A percentile compares a stretch with the other conserved stretches of the same genome.
Evolutionary conservation across 2,329 filamentous ascomycete genomes (phyloP).

Genomic region (Monilinia vaccinii-corymbosi): DNA sequence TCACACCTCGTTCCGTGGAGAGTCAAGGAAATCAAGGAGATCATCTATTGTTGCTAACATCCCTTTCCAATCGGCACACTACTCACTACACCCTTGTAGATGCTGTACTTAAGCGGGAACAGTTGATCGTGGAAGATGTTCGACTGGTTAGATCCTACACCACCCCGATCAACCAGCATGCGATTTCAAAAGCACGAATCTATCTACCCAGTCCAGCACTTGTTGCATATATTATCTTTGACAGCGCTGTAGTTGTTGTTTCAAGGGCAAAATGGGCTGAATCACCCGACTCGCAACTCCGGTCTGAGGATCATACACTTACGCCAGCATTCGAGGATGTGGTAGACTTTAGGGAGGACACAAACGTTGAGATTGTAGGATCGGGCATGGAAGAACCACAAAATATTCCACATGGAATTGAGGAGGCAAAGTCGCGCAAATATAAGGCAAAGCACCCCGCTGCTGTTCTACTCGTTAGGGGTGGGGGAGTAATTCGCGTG

Average conservation of each 20-base stretch:
- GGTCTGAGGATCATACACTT: conserved; percentile 54
- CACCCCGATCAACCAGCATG: conserved; percentile 35
- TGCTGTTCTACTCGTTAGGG: conserved; percentile 52
- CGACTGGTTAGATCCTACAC: conserved; percentile 59
- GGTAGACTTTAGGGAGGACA: conserved; percentile 64
- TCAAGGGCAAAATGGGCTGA: conserved; percentile 61
- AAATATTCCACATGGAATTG: conserved; percentile 29
- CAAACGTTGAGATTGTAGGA: conserved; percentile 53
- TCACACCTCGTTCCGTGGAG: conserved; percentile 47
- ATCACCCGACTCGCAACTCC: conserved; percentile 67
- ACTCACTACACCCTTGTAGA: conserved; percentile 71
- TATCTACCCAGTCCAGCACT: conserved; percentile 71
- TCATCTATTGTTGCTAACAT: conserved; percentile 53
- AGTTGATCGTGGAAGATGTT: conserved; percentile 52
- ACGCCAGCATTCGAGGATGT: conserved; percentile 74
- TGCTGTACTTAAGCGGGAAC: conserved; percentile 47
- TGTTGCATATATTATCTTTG: conserved; percentile 75
- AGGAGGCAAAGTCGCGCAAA: conserved; percentile 42
- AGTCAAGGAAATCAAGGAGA: conserved; percentile 43
- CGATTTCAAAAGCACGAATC: conserved; percentile 50
- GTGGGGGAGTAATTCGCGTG: conserved; percentile 52
- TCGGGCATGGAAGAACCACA: conserved; percentile 55
- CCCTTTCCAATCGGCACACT: conserved; percentile 41
- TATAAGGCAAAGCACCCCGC: conserved; percentile 53
- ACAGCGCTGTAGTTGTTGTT: conserved; percentile 65